Percentiles rank a stretch among this genome's conserved stretches.
Evolutionary conservation across 164 flowering plant genomes (phyloP).

Genomic region (Sedum album): DNA sequence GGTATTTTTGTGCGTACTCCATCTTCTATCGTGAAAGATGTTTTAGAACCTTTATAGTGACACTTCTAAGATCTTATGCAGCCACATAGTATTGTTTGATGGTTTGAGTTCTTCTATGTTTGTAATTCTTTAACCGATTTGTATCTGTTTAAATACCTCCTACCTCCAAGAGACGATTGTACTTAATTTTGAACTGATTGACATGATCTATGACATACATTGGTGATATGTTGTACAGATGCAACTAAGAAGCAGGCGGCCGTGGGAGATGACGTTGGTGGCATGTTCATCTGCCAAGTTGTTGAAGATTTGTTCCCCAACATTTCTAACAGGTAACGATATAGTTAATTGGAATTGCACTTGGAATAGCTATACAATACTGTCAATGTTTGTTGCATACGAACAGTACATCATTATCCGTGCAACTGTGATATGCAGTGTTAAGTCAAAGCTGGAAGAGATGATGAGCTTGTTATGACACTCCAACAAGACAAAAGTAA

Average conservation of each 20-base stretch:
- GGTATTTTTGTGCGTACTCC: not conserved
- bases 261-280: conserved; percentile 6
- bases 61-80: not conserved
- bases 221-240: not conserved
- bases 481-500: not conserved
- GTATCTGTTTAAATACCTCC: too few species aligned
- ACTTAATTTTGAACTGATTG: not conserved
- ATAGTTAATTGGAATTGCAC: too few species aligned
- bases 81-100: not conserved
- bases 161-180: not conserved
- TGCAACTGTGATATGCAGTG: too few species aligned
- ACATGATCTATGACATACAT: not conserved
- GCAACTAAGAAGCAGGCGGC: conserved; percentile 10
- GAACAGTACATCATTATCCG: too few species aligned
- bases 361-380: too few species aligned
- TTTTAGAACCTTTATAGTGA: not conserved
- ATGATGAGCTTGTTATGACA: conserved; percentile 14
- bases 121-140: too few species aligned
- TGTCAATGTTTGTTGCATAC: too few species aligned
- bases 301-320: conserved; percentile 25
- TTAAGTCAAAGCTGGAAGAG: conserved; percentile 15
- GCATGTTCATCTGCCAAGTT: conserved; percentile 14
- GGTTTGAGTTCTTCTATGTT: too few species aligned
- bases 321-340: conserved; percentile 23
- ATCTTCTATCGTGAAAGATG: not conserved